Evolutionary conservation across 192 early-diverging fungal species (phyloP).

Genomic region (Oehlia diaphana): DNA sequence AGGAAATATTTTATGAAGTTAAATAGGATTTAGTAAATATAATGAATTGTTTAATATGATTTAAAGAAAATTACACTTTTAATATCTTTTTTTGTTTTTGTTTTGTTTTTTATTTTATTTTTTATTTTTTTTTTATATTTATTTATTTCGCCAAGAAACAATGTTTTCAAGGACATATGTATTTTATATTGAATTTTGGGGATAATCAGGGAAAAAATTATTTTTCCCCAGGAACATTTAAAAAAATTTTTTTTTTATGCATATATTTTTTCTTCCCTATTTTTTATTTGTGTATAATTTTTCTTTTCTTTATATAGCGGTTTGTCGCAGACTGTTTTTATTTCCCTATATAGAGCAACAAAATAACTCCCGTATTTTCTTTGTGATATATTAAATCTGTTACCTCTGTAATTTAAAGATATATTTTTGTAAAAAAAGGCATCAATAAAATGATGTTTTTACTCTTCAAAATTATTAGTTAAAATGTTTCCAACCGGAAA

Average conservation of each 20-base stretch:
- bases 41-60: too few species aligned
- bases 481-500: conserved; percentile 16
- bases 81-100: too few species aligned
- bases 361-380: background rate
- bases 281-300: background rate
- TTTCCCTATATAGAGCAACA: background rate
- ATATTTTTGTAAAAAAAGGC: too few species aligned
- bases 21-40: too few species aligned
- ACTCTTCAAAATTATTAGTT: background rate
- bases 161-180: background rate
- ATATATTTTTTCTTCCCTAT: background rate
- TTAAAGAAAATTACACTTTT: too few species aligned
- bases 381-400: background rate
- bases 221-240: background rate
- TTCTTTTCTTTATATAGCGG: background rate
- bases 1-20: background rate
- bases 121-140: too few species aligned
- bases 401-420: background rate
- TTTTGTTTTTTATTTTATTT: too few species aligned
- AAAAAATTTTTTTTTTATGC: background rate
- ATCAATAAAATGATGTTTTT: background rate
- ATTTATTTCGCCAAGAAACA: background rate
- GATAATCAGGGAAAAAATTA: background rate
- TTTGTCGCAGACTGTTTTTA: background rate
- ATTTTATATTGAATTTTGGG: background rate